These are phyloP conservation scores for Pseudotsuga menziesii DNA, from an alignment of 75 land plant genomes.

Conservation along the genomic window DNA sequence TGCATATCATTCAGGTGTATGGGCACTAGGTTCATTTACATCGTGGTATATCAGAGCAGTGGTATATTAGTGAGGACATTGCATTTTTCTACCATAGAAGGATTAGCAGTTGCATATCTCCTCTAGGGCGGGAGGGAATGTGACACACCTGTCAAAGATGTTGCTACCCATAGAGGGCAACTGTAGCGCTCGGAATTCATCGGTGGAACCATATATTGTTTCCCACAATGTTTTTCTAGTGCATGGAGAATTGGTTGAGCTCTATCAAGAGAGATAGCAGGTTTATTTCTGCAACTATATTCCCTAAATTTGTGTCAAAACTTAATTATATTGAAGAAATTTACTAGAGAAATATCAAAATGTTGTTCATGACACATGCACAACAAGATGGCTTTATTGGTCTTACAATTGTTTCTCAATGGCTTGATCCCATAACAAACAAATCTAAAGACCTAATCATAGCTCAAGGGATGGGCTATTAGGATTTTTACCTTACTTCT, in stretches of 20 bases:
- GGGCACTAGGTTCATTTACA: too few species aligned
- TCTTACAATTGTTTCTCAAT: neutral
- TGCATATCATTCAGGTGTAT: too few species aligned
- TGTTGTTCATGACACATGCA: too few species aligned
- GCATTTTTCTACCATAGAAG: too few species aligned
- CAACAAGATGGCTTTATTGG: too few species aligned
- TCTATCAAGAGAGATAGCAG: neutral
- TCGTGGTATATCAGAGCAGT: too few species aligned
- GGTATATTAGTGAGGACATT: too few species aligned
- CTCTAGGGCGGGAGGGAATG: too few species aligned
- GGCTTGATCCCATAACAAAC: neutral
- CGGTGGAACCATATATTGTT: conserved; percentile 6
- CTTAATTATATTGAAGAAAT: too few species aligned
- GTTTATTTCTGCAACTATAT: neutral
- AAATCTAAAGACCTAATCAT: neutral
- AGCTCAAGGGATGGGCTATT: neutral
- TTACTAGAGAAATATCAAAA: too few species aligned
- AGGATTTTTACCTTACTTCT: neutral
- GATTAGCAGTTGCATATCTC: too few species aligned
- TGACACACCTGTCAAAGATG: neutral
- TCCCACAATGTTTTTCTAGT: neutral
- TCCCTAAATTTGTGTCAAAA: too few species aligned
- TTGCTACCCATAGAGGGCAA: neutral
- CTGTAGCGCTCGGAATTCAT: conserved; percentile 6
- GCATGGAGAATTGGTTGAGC: neutral